These are phyloP conservation scores for Rutstroemia sydowiana DNA, from an alignment of 2,329 filamentous ascomycete genomes.

Conservation along the genomic window DNA sequence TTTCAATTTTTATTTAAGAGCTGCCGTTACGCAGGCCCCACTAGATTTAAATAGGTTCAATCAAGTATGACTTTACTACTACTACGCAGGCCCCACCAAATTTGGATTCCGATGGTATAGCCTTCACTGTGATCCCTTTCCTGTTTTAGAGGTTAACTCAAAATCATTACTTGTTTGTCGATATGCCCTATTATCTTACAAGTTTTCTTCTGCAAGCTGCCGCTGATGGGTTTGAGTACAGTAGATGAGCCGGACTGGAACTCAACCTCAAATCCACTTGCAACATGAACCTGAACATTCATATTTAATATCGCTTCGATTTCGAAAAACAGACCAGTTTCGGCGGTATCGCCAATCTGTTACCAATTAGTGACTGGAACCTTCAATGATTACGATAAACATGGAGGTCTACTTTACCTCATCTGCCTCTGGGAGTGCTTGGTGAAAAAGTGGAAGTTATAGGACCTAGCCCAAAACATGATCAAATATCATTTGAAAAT, in stretches of 20 bases:
- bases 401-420: background rate
- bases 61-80: no score
- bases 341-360: background rate
- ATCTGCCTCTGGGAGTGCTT: slow-evolving; percentile 4
- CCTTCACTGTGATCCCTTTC: slow-evolving; percentile 4
- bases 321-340: slow-evolving; percentile 10
- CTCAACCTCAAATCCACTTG: slow-evolving; percentile 10
- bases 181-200: no score
- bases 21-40: slow-evolving; percentile 8
- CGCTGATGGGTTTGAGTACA: slow-evolving; percentile 9
- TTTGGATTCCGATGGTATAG: slow-evolving; percentile 9
- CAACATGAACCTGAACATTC: slow-evolving; percentile 10
- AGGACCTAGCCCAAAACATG: slow-evolving; percentile 11
- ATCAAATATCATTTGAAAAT: slow-evolving; percentile 8
- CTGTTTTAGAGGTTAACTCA: background rate
- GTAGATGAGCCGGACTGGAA: slow-evolving; percentile 11
- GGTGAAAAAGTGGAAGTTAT: slow-evolving; percentile 10
- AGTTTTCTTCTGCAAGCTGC: slow-evolving; percentile 9
- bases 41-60: no score
- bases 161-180: no score
- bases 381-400: background rate
- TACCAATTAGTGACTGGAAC: background rate
- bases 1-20: slow-evolving; percentile 9
- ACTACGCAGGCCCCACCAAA: no score
- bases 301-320: slow-evolving; percentile 8